Percentiles rank a stretch among this genome's conserved stretches.
Evolutionary conservation across 2,329 filamentous ascomycete genomes (phyloP).

Genomic region (Verticillium isaacii): DNA sequence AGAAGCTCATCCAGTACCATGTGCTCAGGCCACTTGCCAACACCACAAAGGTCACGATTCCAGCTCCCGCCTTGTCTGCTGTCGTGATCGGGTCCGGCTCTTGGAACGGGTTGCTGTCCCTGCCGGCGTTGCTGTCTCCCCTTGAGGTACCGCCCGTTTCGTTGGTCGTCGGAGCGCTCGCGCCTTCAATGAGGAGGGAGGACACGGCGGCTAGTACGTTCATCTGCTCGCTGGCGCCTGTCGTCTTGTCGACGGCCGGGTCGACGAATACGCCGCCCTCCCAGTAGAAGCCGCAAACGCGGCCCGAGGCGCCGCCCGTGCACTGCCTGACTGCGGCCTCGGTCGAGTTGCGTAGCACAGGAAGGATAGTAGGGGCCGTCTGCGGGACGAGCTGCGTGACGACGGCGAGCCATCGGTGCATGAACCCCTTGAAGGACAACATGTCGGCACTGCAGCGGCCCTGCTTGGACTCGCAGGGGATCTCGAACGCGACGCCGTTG

Average conservation of each 20-base stretch:
- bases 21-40: slow-evolving; percentile 34
- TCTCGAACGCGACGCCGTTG: slow-evolving; percentile 58
- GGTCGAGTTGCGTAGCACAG: slow-evolving; percentile 53
- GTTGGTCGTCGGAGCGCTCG: slow-evolving; percentile 36
- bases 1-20: slow-evolving; percentile 45
- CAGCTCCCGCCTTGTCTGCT: slow-evolving; percentile 43
- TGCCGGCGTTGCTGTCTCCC: slow-evolving; percentile 36
- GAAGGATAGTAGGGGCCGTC: slow-evolving; percentile 48
- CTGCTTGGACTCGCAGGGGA: slow-evolving; percentile 55
- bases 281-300: slow-evolving; percentile 65
- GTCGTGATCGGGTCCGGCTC: slow-evolving; percentile 30
- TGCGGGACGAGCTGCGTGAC: slow-evolving; percentile 59
- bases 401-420: slow-evolving; percentile 60
- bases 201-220: slow-evolving; percentile 51
- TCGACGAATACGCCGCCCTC: slow-evolving; percentile 37
- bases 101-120: slow-evolving; percentile 22
- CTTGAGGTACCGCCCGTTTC: slow-evolving; percentile 44
- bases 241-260: slow-evolving; percentile 46
- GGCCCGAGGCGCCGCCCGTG: slow-evolving; percentile 51
- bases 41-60: slow-evolving; percentile 41
- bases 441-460: slow-evolving; percentile 66
- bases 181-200: slow-evolving; percentile 38
- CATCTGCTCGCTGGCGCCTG: slow-evolving; percentile 55
- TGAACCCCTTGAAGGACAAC: slow-evolving; percentile 66
- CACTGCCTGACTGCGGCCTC: slow-evolving; percentile 58